Evolutionary conservation across 108 stramenopile species (phyloP).

Genomic region (Stephanodiscus minutulus): DNA sequence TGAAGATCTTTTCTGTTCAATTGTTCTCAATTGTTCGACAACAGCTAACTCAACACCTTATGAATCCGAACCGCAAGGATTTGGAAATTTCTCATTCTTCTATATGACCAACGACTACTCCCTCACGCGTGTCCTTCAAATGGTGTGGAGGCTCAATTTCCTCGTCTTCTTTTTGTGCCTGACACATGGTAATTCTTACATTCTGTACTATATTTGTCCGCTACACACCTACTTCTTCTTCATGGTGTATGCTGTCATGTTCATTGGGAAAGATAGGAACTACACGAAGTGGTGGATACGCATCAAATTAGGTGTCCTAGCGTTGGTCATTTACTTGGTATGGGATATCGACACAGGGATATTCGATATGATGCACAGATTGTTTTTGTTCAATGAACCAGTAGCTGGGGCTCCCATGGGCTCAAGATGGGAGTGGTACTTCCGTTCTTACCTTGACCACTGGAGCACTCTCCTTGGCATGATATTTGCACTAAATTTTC

Average conservation of each 20-base stretch:
- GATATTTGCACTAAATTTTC: constrained; percentile 94
- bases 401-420: constrained; percentile 82
- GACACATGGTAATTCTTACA: constrained; percentile 92
- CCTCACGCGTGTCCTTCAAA: constrained; percentile 90
- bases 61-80: too few relatives aligned
- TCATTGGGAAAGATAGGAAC: constrained; percentile 70
- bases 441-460: constrained; percentile 93
- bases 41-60: too few relatives aligned
- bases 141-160: constrained; percentile 98
- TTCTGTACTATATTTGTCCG: constrained; percentile 98
- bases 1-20: too few relatives aligned
- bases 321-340: constrained; percentile 79
- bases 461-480: constrained; percentile 96
- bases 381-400: constrained; percentile 80
- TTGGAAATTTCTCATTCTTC: constrained; percentile 97
- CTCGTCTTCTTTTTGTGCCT: constrained; percentile 91
- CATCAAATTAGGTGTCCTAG: constrained; percentile 79
- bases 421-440: constrained; percentile 97
- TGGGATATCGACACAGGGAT: constrained; percentile 87
- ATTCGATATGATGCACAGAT: constrained; percentile 76
- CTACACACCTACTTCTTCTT: constrained; percentile 97
- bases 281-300: constrained; percentile 91
- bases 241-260: constrained; percentile 94
- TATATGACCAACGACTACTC: constrained; percentile 93
- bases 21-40: too few relatives aligned